phyloP scores from a whole-genome alignment of 2,329 filamentous ascomycete species.

The Gyromitra esculenta region DNA sequence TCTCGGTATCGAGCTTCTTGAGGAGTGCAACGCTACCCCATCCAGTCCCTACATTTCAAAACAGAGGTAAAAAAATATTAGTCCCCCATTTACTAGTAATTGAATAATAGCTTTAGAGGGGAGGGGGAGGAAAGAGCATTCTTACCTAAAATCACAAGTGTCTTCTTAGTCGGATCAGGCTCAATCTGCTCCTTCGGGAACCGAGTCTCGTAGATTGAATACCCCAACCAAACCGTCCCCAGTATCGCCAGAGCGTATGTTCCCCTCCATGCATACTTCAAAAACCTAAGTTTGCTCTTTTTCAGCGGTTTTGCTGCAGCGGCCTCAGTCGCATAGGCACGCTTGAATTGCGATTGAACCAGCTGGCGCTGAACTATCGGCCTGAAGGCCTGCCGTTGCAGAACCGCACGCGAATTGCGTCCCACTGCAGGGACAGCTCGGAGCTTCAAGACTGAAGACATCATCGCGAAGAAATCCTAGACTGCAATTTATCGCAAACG shows the following conservation, averaged over 20 bases:
- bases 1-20: constrained; percentile 98
- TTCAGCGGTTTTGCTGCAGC: constrained; percentile 57
- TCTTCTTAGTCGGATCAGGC: constrained; percentile 92
- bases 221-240: constrained; percentile 76
- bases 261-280: constrained; percentile 84
- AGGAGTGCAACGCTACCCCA: constrained; percentile 96
- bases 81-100: not conserved
- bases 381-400: constrained; percentile 47
- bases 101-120: constrained; percentile 53
- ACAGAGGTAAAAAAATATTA: not conserved
- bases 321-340: constrained; percentile 39
- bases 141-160: constrained; percentile 87
- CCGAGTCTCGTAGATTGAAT: constrained; percentile 82
- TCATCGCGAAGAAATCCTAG: constrained; percentile 39
- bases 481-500: constrained; percentile 25
- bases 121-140: constrained; percentile 58
- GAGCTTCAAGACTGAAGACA: constrained; percentile 49
- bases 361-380: constrained; percentile 38
- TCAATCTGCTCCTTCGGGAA: constrained; percentile 81
- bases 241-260: constrained; percentile 79
- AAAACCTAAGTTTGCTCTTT: constrained; percentile 71
- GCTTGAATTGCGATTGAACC: constrained; percentile 40
- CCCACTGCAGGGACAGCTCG: constrained; percentile 42
- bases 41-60: constrained; percentile 76
- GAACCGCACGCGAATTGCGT: constrained; percentile 43